Base-by-base conservation (phyloP, 441 rosid genomes). In the California macrophylla region DNA sequence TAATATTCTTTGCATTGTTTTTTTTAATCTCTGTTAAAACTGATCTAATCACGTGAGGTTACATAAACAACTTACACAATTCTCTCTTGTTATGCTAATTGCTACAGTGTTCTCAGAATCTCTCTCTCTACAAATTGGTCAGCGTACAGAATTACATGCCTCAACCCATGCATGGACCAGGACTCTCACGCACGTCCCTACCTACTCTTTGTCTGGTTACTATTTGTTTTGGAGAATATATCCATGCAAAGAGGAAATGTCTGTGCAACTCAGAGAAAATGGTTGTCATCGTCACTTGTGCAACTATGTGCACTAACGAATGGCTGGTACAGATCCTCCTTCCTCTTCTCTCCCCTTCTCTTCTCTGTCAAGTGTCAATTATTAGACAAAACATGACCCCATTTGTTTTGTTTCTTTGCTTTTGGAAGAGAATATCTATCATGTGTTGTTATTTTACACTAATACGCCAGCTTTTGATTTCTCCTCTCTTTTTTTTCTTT, bases 221-320 rank as follows among this genome's bases (percentile, higher is more conserved):
- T 56, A 26, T 56, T 56, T 56, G 62, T 56, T 56, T 56, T 8
- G 25, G 9, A 23, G 62, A 56, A 56, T 56, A 23, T 9, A 56
- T 56, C 26, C 62, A 42, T 42, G 52, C n/a, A 23, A 56, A 56
- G 62, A 56, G 62, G 62, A 56, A 56, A 56, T 56, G 62, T 56
- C 52, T 42, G n/a, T 13, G 52, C 52, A 42, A 18, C 24, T 56
- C 13, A 28, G 62, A 56, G 62, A 23, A 56, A 56, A 56, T 56
- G 62, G 26, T 56, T 56, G 62, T 56, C 62, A 56, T 56, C 25
- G 21, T 56, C 28, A 42, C 52, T 42, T 42, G 52, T 42, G n/a
- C n/a, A n/a, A 36, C 10, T 13, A 36, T 36, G 12, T 6, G 26
- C 62, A 56, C 62, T 21, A 56, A 18, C 62, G 52, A 42, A 42